phyloP scores from a whole-genome alignment of 495 filamentous ascomycete genomes.

The Xylaria castorea region DNA sequence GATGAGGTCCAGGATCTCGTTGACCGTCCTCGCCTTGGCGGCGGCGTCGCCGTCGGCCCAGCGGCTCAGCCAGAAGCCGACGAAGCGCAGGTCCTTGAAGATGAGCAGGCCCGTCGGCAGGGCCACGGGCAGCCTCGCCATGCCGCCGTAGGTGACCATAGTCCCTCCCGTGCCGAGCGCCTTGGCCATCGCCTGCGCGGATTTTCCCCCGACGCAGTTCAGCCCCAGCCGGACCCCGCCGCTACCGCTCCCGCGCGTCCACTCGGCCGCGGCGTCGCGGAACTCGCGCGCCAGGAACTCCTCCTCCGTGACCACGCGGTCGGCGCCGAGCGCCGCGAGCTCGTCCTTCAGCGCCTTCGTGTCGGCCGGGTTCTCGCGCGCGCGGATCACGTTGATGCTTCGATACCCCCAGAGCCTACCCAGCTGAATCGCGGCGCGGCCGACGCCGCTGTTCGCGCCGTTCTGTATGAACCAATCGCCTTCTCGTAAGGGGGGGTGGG shows the following conservation, averaged over 20 bases:
- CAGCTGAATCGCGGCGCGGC: slow-evolving; percentile 85
- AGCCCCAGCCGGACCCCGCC: slow-evolving; percentile 77
- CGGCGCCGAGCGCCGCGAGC: slow-evolving; percentile 73
- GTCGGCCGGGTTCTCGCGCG: slow-evolving; percentile 64
- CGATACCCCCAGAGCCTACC: slow-evolving; percentile 82
- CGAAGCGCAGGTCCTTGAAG: slow-evolving; percentile 85
- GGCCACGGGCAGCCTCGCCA: slow-evolving; percentile 82
- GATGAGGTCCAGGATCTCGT: slow-evolving; percentile 78
- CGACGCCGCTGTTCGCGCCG: slow-evolving; percentile 92
- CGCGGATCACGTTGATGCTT: slow-evolving; percentile 84
- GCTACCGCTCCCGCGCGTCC: slow-evolving; percentile 70
- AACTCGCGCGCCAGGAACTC: slow-evolving; percentile 69
- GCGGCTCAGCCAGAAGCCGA: slow-evolving; percentile 92
- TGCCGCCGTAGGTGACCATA: slow-evolving; percentile 94
- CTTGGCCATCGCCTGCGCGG: slow-evolving; percentile 74
- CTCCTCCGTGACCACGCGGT: slow-evolving; percentile 80
- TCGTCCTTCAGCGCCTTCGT: slow-evolving; percentile 74
- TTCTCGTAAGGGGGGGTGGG: slow-evolving; percentile 51
- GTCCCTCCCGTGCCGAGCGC: slow-evolving; percentile 67
- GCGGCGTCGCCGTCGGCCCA: slow-evolving; percentile 81
- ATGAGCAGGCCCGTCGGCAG: slow-evolving; percentile 83
- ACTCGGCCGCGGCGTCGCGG: slow-evolving; percentile 62
- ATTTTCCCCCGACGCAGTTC: slow-evolving; percentile 95
- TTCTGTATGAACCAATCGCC: slow-evolving; percentile 96
- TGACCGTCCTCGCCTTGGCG: slow-evolving; percentile 78